Evolutionary conservation across 2,329 filamentous ascomycete genomes (phyloP), one percentile per base, ranked within the genome.

Genomic region (Fusarium praegraminearum): DNA sequence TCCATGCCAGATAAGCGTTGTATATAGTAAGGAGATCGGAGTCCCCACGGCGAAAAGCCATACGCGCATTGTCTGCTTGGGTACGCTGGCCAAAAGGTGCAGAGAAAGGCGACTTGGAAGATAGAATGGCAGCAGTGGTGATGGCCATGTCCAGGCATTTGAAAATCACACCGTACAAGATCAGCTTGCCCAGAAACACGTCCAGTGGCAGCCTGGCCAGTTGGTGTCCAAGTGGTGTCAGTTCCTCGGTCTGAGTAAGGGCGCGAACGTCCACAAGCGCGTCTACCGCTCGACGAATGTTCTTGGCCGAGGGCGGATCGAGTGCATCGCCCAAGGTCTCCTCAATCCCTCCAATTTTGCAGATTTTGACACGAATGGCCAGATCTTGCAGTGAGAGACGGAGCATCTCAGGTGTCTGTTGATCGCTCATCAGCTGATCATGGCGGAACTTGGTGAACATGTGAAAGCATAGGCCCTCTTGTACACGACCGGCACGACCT

Each of bases 401-500:
- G 41, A 99, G 88, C 89, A 99, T 97, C 79, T 99, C 96, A 0
- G 96, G 97, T 0, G 93, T 97, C 81, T 98, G 96, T 76, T 98
- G 93, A 66, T 97, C 94, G 52, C 90, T 90, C 87, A 98, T 93
- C 73, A 91, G 78, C 60, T 89, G 88, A 76, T 98, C 94, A 76
- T 98, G 93, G 10, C 95, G 89, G 74, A 94, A 88, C 74, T 91
- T 96, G 2, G 96, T 98, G 77, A 98, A 98, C 63, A 99, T 84
- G 76, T 99, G 96, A 80, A 98, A 98, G 80, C 96, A 98, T 1
- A 98, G 84, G 10, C 96, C 96, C 73, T 97, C 90, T 78, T 98
- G 95, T 2, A 99, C 96, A 86, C 96, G 93, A 40, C 96, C 96
- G 57, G 96, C 96, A 84, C 96, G 90, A 62, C 96, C 96, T 69